phyloP scores from a whole-genome alignment of 345 rosid genomes.

The Luvunga scandens region DNA sequence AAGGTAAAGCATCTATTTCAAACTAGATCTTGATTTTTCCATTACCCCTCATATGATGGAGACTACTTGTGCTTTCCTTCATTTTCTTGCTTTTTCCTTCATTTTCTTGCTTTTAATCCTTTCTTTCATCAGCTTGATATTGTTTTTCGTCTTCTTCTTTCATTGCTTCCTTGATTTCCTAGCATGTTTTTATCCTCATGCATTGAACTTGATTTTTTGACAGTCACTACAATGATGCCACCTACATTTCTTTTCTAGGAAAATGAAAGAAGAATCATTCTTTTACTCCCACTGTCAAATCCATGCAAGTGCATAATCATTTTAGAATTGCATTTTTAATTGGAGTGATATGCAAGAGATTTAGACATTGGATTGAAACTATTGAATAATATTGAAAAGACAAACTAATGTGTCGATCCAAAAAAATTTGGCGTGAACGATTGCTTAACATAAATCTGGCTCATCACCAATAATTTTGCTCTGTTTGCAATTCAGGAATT shows the following conservation, averaged over 20 bases:
- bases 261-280: neutral
- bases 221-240: neutral
- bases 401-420: neutral
- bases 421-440: neutral
- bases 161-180: neutral
- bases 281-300: neutral
- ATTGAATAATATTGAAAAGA: neutral
- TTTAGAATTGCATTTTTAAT: neutral
- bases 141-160: neutral
- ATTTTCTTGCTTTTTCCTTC: neutral
- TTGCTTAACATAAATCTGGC: neutral
- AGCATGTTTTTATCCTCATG: neutral
- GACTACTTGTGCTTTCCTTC: neutral
- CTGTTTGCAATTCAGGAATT: neutral
- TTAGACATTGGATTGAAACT: neutral
- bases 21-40: neutral
- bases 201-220: neutral
- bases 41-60: neutral
- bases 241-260: neutral
- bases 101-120: neutral
- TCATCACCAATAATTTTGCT: neutral
- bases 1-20: conserved; percentile 47
- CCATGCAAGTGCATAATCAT: too few relatives aligned
- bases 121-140: neutral
- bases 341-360: neutral